These are phyloP conservation scores for Backusella luteola DNA, from an alignment of 192 early-diverging fungal species.

Conservation along the genomic window DNA sequence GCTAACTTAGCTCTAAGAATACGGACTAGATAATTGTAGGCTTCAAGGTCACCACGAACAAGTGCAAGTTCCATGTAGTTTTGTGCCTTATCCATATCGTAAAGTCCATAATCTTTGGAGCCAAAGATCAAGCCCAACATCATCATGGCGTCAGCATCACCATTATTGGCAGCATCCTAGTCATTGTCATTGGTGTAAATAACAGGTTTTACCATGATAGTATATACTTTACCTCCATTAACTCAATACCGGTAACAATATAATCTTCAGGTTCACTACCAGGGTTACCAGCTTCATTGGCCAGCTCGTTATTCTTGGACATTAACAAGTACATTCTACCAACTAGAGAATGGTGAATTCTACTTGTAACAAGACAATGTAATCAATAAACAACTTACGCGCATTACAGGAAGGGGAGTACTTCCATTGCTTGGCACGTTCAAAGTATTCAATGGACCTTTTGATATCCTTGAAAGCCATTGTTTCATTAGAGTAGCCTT, in stretches of 20 bases:
- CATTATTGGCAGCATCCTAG: slow-evolving; percentile 35
- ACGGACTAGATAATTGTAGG: slow-evolving; percentile 43
- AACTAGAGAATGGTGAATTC: slow-evolving; percentile 16
- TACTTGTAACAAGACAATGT: not conserved
- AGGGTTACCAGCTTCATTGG: slow-evolving; percentile 34
- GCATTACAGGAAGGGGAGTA: slow-evolving; percentile 50
- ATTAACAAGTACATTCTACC: slow-evolving; percentile 37
- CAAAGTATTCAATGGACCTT: slow-evolving; percentile 41
- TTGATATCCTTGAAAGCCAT: slow-evolving; percentile 29
- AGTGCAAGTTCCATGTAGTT: slow-evolving; percentile 50
- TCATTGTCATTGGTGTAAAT: not conserved
- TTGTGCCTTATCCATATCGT: slow-evolving; percentile 51
- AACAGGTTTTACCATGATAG: not conserved
- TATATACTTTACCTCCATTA: slow-evolving; percentile 26
- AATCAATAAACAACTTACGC: slow-evolving; percentile 15
- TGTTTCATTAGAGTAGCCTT: slow-evolving; percentile 38
- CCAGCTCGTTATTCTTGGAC: slow-evolving; percentile 29
- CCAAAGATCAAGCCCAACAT: slow-evolving; percentile 53
- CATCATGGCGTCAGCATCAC: slow-evolving; percentile 46
- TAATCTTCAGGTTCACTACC: slow-evolving; percentile 40
- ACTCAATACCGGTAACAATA: slow-evolving; percentile 40
- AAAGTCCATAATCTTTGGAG: slow-evolving; percentile 46
- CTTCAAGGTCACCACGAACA: slow-evolving; percentile 45
- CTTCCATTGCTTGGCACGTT: slow-evolving; percentile 41
- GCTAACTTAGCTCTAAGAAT: slow-evolving; percentile 45